A percentile compares a stretch with the other conserved stretches of the same genome.
Conservation (phyloP, 169 alveolate species). For the Cryptosporidium xiaoi region DNA sequence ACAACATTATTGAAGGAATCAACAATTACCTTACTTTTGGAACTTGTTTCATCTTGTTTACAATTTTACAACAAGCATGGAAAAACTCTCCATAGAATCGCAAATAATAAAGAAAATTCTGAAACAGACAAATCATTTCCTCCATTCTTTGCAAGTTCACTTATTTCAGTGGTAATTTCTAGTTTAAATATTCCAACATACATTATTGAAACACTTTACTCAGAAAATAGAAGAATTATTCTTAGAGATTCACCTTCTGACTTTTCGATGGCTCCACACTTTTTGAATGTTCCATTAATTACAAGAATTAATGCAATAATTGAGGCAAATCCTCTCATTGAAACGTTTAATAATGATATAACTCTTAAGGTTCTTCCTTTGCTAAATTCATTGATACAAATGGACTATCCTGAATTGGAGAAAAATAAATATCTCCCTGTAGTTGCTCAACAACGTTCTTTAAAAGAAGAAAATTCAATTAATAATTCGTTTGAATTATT, state of each 20-base stretch:
- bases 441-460: background rate
- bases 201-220: constrained; percentile 20
- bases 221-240: constrained; percentile 29
- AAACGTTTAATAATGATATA: constrained; percentile 28
- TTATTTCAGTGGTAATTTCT: constrained; percentile 43
- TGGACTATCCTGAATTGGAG: background rate
- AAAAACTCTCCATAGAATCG: constrained; percentile 45
- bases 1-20: background rate
- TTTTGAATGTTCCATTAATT: constrained; percentile 25
- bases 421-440: constrained; percentile 24
- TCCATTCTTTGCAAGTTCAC: constrained; percentile 26
- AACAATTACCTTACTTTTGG: constrained; percentile 17
- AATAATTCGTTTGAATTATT: constrained; percentile 21
- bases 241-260: constrained; percentile 23
- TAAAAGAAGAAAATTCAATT: constrained; percentile 2
- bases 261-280: constrained; percentile 10
- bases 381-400: constrained; percentile 28
- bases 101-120: constrained; percentile 6
- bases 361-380: constrained; percentile 24
- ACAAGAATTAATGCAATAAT: constrained; percentile 50
- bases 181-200: constrained; percentile 44
- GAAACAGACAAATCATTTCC: background rate
- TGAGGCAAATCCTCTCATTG: constrained; percentile 4
- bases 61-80: constrained; percentile 49
- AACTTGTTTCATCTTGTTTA: constrained; percentile 38